Evolutionary conservation across 2,329 filamentous ascomycete genomes (phyloP), one percentile per base, ranked within the genome.

Genomic region (Penicillium frequentans): DNA sequence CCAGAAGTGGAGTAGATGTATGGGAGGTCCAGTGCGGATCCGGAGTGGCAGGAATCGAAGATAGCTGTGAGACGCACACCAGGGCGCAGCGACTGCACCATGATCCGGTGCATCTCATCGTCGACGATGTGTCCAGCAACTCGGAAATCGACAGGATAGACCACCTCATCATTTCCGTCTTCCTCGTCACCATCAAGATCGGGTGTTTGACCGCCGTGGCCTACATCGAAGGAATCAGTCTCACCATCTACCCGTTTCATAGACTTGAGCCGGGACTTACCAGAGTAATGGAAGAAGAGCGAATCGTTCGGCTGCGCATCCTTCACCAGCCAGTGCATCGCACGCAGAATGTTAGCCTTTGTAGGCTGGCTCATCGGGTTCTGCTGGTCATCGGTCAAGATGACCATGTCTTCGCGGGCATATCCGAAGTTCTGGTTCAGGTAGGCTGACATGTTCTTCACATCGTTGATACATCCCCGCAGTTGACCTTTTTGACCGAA

Each of bases 301-400:
- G 93, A 96, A 73, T 98, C 93, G 71, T 97, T 96, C 0, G 92
- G 90, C 56, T 85, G 85, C 5, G 93, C 93, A 70, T 96, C 93
- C 77, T 96, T 96, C 56, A 97, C 91, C 21, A 98, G 80, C 93
- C 93, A 98, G 73, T 97, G 93, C 93, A 98, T 98, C 29, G 93
- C 93, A 52, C 93, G 86, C 37, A 98, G 76, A 55, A 98, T 96
- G 71, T 98, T 98, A 65, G 91, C 90, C 75, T 97, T 97, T 5
- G 92, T 96, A 9, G 93, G 93, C 77, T 96, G 91, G 76, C 91
- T 96, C 90, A 97, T 96, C 26, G 91, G 91, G 68, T 96, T 96
- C 73, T 96, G 91, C 78, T 97, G 93, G 73, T 98, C 93, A 71
- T 98, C 93, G 39, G 93, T 97, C 72, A 98, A 83, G 60, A 95